Percentiles rank a stretch among this genome's conserved stretches.
phyloP scores from a whole-genome alignment of 2,329 filamentous ascomycete genomes.

The Thelonectria rubi region DNA sequence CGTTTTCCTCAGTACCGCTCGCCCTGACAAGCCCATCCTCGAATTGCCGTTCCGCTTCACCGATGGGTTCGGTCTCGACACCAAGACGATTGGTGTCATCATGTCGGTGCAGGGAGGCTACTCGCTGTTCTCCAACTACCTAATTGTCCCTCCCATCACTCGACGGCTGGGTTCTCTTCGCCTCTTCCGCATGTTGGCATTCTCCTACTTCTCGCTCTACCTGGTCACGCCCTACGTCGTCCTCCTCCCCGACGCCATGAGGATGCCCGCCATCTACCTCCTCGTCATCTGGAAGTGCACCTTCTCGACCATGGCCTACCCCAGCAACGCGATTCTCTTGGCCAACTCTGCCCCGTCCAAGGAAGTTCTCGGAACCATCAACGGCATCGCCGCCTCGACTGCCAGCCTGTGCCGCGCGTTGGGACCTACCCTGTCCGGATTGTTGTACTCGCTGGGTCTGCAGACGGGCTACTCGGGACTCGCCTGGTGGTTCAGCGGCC shows the following conservation, averaged over 20 bases:
- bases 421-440: conserved; percentile 86
- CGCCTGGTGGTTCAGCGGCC: conserved; percentile 90
- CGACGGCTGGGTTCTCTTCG: conserved; percentile 79
- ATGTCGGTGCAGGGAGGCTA: conserved; percentile 89
- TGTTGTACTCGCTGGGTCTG: conserved; percentile 83
- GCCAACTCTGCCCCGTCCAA: conserved; percentile 88
- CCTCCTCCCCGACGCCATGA: conserved; percentile 76
- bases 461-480: conserved; percentile 84
- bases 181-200: conserved; percentile 82
- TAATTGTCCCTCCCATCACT: conserved; percentile 83
- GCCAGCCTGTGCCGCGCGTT: conserved; percentile 89
- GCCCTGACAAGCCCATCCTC: conserved; percentile 59
- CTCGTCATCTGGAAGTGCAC: conserved; percentile 92
- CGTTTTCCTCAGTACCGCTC: conserved; percentile 81
- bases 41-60: conserved; percentile 87
- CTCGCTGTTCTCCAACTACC: conserved; percentile 85
- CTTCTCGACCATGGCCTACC: conserved; percentile 89
- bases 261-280: conserved; percentile 78
- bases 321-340: conserved; percentile 86
- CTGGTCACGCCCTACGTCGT: conserved; percentile 88
- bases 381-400: conserved; percentile 89
- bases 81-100: conserved; percentile 86
- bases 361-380: conserved; percentile 87
- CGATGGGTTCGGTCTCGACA: conserved; percentile 84
- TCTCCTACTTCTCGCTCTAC: conserved; percentile 89